These are phyloP conservation scores for Kickxella alabastrina DNA, from an alignment of 192 early-diverging fungal genomes.

Conservation along the genomic window DNA sequence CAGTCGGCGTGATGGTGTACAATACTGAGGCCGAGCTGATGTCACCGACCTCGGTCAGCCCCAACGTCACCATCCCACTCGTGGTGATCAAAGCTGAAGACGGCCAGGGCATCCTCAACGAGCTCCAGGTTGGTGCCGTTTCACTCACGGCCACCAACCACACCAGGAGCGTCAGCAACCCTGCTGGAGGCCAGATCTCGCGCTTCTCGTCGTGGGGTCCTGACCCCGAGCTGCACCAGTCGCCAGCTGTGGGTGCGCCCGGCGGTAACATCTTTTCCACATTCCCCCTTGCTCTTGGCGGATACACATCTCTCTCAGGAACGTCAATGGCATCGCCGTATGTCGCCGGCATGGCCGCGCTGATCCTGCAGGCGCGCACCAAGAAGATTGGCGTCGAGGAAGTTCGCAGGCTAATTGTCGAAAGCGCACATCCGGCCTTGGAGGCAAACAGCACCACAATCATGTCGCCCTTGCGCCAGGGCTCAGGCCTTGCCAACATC, in stretches of 20 bases:
- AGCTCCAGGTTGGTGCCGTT: slow-evolving; percentile 37
- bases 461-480: slow-evolving; percentile 46
- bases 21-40: slow-evolving; percentile 45
- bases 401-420: slow-evolving; percentile 38
- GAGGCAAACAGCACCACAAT: slow-evolving; percentile 33
- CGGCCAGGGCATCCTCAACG: slow-evolving; percentile 51
- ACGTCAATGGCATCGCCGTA: slow-evolving; percentile 72
- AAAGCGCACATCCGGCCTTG: slow-evolving; percentile 32
- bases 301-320: slow-evolving; percentile 55
- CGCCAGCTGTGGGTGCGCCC: slow-evolving; percentile 61
- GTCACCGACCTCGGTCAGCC: slow-evolving; percentile 38
- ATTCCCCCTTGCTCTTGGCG: slow-evolving; percentile 54
- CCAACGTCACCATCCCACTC: slow-evolving; percentile 52
- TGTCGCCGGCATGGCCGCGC: slow-evolving; percentile 44
- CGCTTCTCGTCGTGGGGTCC: slow-evolving; percentile 73
- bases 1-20: slow-evolving; percentile 64
- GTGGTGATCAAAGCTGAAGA: slow-evolving; percentile 55
- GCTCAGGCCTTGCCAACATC: slow-evolving; percentile 42
- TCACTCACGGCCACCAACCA: slow-evolving; percentile 51
- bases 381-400: slow-evolving; percentile 23
- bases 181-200: slow-evolving; percentile 62
- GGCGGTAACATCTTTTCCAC: slow-evolving; percentile 64
- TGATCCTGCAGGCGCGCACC: slow-evolving; percentile 39
- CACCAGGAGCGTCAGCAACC: slow-evolving; percentile 39
- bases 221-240: slow-evolving; percentile 61